A percentile compares a stretch with the other conserved stretches of the same genome.
phyloP scores from a whole-genome alignment of 495 filamentous ascomycete species.

The Lineolata rhizophorae region DNA sequence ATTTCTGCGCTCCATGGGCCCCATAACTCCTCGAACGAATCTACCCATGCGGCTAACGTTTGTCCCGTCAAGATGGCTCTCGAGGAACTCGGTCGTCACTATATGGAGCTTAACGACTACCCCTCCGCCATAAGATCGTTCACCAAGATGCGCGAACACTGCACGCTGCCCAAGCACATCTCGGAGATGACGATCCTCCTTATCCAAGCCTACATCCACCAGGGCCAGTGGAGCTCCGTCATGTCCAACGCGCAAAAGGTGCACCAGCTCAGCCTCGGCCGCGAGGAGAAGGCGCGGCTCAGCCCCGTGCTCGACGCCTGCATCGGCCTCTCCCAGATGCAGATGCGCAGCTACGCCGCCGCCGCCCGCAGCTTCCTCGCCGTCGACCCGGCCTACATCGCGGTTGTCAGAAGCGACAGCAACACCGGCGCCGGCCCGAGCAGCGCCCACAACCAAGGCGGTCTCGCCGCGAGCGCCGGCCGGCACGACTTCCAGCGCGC shows the following conservation, averaged over 20 bases:
- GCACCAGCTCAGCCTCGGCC: conserved; percentile 33
- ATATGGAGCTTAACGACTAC: conserved; percentile 41
- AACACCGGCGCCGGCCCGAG: conserved; percentile 17
- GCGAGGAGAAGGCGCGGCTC: conserved; percentile 17
- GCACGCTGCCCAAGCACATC: conserved; percentile 46
- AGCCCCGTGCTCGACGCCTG: conserved; percentile 30
- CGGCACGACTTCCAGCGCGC: conserved; percentile 31
- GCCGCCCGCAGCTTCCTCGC: conserved; percentile 54
- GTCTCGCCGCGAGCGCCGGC: too few species aligned
- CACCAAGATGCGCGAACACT: conserved; percentile 51
- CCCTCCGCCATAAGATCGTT: conserved; percentile 41
- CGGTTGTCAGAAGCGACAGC: too few species aligned
- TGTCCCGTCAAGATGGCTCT: conserved; percentile 54
- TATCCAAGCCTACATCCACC: conserved; percentile 43
- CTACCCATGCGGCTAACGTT: too few species aligned
- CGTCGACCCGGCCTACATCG: conserved; percentile 29
- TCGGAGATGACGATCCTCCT: conserved; percentile 47
- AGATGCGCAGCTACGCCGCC: conserved; percentile 37
- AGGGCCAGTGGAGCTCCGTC: conserved; percentile 42
- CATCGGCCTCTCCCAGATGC: conserved; percentile 48
- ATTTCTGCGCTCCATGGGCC: too few species aligned
- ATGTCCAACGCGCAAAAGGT: conserved; percentile 49
- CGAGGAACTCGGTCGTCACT: conserved; percentile 50
- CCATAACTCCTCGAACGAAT: too few species aligned
- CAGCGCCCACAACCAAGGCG: too few species aligned